Percentiles rank a stretch among this genome's conserved stretches.
phyloP scores from a whole-genome alignment of 164 flowering plant genomes.

The Tetrastigma voinierianum region DNA sequence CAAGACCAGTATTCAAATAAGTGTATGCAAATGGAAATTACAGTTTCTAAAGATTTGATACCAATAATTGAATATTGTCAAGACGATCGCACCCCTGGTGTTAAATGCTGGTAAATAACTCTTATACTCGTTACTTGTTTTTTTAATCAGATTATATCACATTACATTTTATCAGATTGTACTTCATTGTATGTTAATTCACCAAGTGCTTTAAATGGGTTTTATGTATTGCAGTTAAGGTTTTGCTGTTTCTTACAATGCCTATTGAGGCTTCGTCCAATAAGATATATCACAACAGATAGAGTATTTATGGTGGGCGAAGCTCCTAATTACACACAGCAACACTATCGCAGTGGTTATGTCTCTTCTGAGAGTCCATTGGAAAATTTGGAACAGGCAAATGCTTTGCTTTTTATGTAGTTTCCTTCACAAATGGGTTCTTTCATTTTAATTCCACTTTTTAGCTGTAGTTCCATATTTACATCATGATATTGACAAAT shows the following conservation, averaged over 20 bases:
- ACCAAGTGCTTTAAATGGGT: neutral
- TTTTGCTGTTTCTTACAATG: conserved; percentile 92
- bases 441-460: too few relatives aligned
- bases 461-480: too few relatives aligned
- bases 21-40: conserved; percentile 94
- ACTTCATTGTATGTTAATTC: neutral
- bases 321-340: conserved; percentile 56
- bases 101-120: conserved; percentile 59
- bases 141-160: too few relatives aligned
- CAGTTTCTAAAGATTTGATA: conserved; percentile 64
- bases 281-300: conserved; percentile 76
- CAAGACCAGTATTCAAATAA: conserved; percentile 85
- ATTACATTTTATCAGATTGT: too few relatives aligned
- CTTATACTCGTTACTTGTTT: too few relatives aligned
- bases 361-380: conserved; percentile 73
- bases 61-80: conserved; percentile 77
- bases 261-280: conserved; percentile 70
- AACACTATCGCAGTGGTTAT: conserved; percentile 65
- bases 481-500: too few relatives aligned
- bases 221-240: conserved; percentile 58
- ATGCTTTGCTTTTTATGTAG: neutral
- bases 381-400: conserved; percentile 62
- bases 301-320: conserved; percentile 81
- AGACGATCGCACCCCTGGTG: conserved; percentile 62
- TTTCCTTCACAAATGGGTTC: neutral